phyloP scores from a whole-genome alignment of 208 protist genomes.

The Leptomonas seymouri region DNA sequence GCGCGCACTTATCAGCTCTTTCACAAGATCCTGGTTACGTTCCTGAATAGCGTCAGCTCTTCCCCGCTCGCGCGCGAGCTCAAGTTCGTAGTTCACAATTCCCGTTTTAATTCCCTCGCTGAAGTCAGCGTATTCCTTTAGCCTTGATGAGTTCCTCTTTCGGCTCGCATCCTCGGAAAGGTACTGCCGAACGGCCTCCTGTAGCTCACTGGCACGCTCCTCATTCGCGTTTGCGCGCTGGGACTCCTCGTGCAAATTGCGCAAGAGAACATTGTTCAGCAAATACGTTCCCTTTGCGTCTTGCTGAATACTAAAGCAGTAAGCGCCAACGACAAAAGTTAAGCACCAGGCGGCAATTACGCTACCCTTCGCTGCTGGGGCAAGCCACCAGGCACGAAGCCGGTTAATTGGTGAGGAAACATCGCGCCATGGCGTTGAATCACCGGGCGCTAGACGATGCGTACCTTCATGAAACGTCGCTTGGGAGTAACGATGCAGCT shows the following conservation, averaged over 20 bases:
- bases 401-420: constrained; percentile 79
- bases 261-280: constrained; percentile 85
- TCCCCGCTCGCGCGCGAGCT: constrained; percentile 58
- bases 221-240: constrained; percentile 79
- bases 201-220: constrained; percentile 53
- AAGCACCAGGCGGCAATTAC: constrained; percentile 85
- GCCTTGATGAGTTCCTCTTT: constrained; percentile 32
- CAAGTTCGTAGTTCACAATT: constrained; percentile 82
- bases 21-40: constrained; percentile 71
- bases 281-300: constrained; percentile 89
- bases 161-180: constrained; percentile 35
- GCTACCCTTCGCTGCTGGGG: constrained; percentile 80
- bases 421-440: constrained; percentile 87
- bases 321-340: constrained; percentile 70
- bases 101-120: constrained; percentile 48
- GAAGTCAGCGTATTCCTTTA: constrained; percentile 36
- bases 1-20: constrained; percentile 60
- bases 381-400: constrained; percentile 76
- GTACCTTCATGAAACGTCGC: constrained; percentile 89
- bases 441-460: constrained; percentile 82
- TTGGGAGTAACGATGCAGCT: constrained; percentile 81
- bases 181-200: constrained; percentile 54
- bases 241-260: constrained; percentile 83
- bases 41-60: constrained; percentile 66
- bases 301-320: constrained; percentile 86